Evolutionary conservation across 2,329 filamentous ascomycete genomes (phyloP).

Genomic region (Penicillium fuscoglaucum): DNA sequence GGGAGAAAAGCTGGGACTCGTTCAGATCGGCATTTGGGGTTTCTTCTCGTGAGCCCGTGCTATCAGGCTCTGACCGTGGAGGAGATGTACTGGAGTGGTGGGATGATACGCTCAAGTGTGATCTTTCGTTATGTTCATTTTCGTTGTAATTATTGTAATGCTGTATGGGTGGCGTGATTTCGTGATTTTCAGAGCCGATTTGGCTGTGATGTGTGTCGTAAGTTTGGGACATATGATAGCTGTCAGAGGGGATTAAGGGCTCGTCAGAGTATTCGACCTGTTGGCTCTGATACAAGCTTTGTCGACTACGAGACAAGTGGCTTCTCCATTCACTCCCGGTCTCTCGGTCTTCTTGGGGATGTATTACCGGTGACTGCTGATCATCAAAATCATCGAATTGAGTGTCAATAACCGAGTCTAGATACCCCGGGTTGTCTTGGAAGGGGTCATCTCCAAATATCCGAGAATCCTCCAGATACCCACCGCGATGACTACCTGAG

Average conservation of each 20-base stretch:
- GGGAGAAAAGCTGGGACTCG: slow-evolving; percentile 49
- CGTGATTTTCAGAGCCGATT: slow-evolving; percentile 3
- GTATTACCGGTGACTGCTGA: slow-evolving; percentile 25
- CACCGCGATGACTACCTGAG: slow-evolving; percentile 29
- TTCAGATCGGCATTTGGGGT: slow-evolving; percentile 42
- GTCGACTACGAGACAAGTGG: slow-evolving; percentile 18
- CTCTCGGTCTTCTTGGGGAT: slow-evolving; percentile 8
- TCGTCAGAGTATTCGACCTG: neutral
- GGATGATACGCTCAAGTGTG: slow-evolving; percentile 7
- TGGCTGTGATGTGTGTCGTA: slow-evolving; percentile 6
- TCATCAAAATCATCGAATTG: slow-evolving; percentile 38
- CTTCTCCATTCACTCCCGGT: slow-evolving; percentile 19
- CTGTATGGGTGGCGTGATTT: neutral
- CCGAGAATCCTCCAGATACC: slow-evolving; percentile 29
- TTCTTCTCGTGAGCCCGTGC: slow-evolving; percentile 23
- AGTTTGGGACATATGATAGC: neutral
- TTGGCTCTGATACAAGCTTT: slow-evolving; percentile 13
- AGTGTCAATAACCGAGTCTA: slow-evolving; percentile 41
- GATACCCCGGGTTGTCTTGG: slow-evolving; percentile 40
- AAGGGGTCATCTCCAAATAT: slow-evolving; percentile 34
- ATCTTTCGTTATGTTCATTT: slow-evolving; percentile 3
- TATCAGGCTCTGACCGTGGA: slow-evolving; percentile 28
- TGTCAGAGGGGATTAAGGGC: neutral
- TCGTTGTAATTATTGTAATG: neutral
- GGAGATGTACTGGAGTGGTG: slow-evolving; percentile 13